Conservation (phyloP, 176 grass and related monocot species). For the Calamus simplicifolius region DNA sequence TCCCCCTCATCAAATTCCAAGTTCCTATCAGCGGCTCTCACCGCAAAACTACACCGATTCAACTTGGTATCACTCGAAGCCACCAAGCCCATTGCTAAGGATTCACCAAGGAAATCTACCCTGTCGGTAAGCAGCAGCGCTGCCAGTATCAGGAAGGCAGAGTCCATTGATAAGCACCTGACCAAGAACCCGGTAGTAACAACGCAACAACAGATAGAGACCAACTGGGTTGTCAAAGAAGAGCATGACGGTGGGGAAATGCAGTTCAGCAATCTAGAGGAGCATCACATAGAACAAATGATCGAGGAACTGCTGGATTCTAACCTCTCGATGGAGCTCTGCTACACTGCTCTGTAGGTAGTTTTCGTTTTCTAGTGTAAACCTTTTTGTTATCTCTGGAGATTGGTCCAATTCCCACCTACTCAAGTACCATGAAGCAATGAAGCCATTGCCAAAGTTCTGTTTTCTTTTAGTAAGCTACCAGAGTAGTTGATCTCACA, state of each 20-base stretch:
- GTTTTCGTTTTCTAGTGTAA: background rate
- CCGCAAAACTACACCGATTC: conserved; percentile 76
- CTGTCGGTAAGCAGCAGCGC: background rate
- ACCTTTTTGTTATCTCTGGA: background rate
- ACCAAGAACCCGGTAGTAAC: too few species aligned
- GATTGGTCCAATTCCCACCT: background rate
- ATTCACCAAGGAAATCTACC: background rate
- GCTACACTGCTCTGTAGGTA: conserved; percentile 28
- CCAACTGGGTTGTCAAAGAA: background rate
- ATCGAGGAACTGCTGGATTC: conserved; percentile 93
- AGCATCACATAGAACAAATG: conserved; percentile 94
- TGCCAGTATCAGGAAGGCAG: too few species aligned
- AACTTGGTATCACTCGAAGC: conserved; percentile 55
- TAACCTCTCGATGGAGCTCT: conserved; percentile 94
- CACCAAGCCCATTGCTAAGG: conserved; percentile 7
- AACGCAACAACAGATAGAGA: too few species aligned
- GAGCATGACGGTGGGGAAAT: conserved; percentile 20
- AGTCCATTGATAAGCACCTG: too few species aligned
- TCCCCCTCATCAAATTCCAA: conserved; percentile 9
- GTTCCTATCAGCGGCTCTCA: conserved; percentile 65
- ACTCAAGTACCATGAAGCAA: too few species aligned
- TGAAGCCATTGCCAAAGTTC: background rate
- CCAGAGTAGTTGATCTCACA: background rate
- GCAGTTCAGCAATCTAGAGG: conserved; percentile 51
- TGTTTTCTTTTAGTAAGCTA: background rate